Base-by-base conservation (phyloP, 192 early-diverging fungal species). In the Rhizoclosmatium sp. region DNA sequence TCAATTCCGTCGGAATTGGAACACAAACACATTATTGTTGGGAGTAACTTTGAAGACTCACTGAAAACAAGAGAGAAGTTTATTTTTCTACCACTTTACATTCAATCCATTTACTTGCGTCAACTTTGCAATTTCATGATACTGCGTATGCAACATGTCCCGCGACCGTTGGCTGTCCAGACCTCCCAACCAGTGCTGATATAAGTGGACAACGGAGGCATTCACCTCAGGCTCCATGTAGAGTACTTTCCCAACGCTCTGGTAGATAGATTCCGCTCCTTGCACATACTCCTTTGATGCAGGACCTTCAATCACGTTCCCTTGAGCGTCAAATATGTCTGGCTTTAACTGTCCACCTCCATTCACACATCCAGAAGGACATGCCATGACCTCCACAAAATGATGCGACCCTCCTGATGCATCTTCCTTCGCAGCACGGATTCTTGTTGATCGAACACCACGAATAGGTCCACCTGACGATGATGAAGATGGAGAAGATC, bases 381-480 rank as follows among this genome's bases (percentile, higher is more conserved):
- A 99, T 1, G 98, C 98, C 90, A 97, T 97, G 16, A 99, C 94
- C 76, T 99, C 97, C 1, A 98, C 93, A 79, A 93, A 99, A 79
- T 98, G 92, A 82, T 95, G 97, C 5, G 58, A 62, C 12, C 39
- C 54, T 12, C 65, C 61, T 14, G 10, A 21, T 2, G 14, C 56
- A 45, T 23, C 31, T 7, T 39, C 41, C 2, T 45, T 39, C 45
- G 69, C 31, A 40, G 65, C 66, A 19, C 45, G 21, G 23, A 59
- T 59, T 59, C 67, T 16, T 21, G 62, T 46, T 19, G 69, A 66
- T 41, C 73, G 54, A 23, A 61, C 66, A 41, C 65, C 75, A 49
- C 68, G 65, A 31, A 48, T 41, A 47, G 79, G 80, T 1, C 76
- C 61, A 49, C 45, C 69, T 48, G 45, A 16, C n/a, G 71, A 69